These are phyloP conservation scores for Ascochyta clinopodiicola DNA, from an alignment of 2,329 filamentous ascomycete species.

Conservation along the genomic window DNA sequence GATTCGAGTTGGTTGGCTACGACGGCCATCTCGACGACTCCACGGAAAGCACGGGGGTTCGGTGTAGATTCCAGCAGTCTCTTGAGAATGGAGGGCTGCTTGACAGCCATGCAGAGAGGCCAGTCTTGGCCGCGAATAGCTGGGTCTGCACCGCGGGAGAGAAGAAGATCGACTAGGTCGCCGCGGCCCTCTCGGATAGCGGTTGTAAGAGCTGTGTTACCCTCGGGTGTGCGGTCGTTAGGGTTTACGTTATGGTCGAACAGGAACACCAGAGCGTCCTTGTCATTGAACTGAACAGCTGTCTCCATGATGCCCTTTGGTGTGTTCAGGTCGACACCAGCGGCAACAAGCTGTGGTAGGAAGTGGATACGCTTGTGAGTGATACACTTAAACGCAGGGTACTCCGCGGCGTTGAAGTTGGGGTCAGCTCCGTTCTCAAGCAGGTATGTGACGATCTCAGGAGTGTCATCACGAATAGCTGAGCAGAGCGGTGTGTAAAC, in stretches of 20 bases:
- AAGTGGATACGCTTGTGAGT: slow-evolving; percentile 69
- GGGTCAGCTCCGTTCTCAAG: slow-evolving; percentile 60
- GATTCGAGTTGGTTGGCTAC: slow-evolving; percentile 70
- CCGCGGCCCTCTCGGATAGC: slow-evolving; percentile 67
- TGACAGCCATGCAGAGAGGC: slow-evolving; percentile 73
- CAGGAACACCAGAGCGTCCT: slow-evolving; percentile 66
- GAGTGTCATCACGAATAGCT: slow-evolving; percentile 69
- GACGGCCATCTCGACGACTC: slow-evolving; percentile 72
- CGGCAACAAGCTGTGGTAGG: slow-evolving; percentile 62
- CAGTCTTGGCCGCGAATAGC: slow-evolving; percentile 71
- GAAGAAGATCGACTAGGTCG: slow-evolving; percentile 66
- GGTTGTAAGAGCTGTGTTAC: slow-evolving; percentile 68
- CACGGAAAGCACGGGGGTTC: slow-evolving; percentile 68
- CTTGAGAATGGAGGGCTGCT: slow-evolving; percentile 65
- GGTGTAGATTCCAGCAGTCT: slow-evolving; percentile 63
- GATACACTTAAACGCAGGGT: slow-evolving; percentile 72
- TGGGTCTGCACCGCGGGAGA: slow-evolving; percentile 66
- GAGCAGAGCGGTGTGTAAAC: slow-evolving; percentile 73
- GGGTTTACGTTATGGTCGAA: slow-evolving; percentile 66
- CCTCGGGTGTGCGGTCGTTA: slow-evolving; percentile 65
- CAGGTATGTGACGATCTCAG: slow-evolving; percentile 68
- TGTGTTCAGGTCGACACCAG: slow-evolving; percentile 64
- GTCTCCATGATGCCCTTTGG: slow-evolving; percentile 72
- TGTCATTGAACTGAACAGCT: slow-evolving; percentile 67
- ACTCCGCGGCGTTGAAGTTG: slow-evolving; percentile 65